Evolutionary conservation across 106 monocot species (phyloP).

Genomic region (Triglochin maritima): DNA sequence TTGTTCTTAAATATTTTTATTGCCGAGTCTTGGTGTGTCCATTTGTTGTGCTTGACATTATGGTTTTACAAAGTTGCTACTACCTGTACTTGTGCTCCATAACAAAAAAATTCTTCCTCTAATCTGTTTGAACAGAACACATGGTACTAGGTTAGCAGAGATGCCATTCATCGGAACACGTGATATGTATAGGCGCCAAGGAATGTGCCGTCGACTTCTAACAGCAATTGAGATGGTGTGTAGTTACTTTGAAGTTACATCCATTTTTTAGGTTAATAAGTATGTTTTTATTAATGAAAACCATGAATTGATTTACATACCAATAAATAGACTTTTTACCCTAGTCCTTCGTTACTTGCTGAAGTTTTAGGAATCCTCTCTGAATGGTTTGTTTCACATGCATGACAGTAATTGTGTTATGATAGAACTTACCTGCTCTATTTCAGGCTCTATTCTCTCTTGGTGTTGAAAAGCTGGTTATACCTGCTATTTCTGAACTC

Average conservation of each 20-base stretch:
- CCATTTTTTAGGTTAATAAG: neutral
- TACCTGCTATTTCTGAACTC: constrained; percentile 88
- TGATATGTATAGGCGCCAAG: constrained; percentile 68
- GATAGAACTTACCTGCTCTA: too few species aligned
- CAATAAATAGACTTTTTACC: neutral
- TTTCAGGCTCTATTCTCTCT: constrained; percentile 70
- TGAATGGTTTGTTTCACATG: too few species aligned
- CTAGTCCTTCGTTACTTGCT: too few species aligned
- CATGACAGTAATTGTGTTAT: neutral
- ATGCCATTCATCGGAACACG: constrained; percentile 97
- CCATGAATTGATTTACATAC: neutral
- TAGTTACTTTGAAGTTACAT: constrained; percentile 2
- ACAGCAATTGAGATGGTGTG: constrained; percentile 63
- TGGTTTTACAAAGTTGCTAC: too few species aligned
- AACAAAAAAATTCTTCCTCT: too few species aligned
- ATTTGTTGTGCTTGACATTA: too few species aligned
- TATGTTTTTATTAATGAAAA: neutral
- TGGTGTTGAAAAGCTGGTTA: constrained; percentile 58
- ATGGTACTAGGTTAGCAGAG: constrained; percentile 74
- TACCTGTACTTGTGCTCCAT: too few species aligned
- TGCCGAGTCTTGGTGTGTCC: too few species aligned
- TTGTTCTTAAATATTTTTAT: too few species aligned
- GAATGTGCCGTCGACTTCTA: constrained; percentile 81
- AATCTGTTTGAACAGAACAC: constrained; percentile 44
- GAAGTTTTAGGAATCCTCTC: too few species aligned